Base-by-base conservation (phyloP, 331 rosid species). In the Arachis monticola region DNA sequence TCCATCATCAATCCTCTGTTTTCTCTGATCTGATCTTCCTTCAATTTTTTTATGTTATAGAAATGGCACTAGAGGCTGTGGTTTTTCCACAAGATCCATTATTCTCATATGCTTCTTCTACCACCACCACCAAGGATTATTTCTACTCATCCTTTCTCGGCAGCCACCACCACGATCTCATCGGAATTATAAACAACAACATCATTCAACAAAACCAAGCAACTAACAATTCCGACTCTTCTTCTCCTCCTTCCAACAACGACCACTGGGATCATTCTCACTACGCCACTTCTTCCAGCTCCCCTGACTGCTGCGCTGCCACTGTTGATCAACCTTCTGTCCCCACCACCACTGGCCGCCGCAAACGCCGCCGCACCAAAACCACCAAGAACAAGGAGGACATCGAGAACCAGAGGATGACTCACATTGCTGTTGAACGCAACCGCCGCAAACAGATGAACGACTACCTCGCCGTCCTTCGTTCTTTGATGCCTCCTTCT, bases 391-490 rank as follows among this genome's bases (percentile, higher is more conserved):
- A 93, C 86, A 84, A 81, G 38, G 96, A 91, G 51, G 98, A 91
- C 67, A 87, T 93, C 17, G 98, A 93, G 84, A 93, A 88, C 79
- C 97, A 93, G 82, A 85, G 97, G 85, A 93, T 91, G 93, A 91
- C 98, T 10, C 98, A 93, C 87, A 93, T 93, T 88, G 87, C 92
- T 0, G 96, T 93, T 1, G 98, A 93, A 85, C 90, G 98, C 74
- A 91, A 93, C 65, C 90, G 98, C 31, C 84, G 98, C n/a, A 89
- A 88, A 58, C 97, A 89, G 79, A 93, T 93, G 98, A 93, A 93
- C 35, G 93, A 93, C 42, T 93, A 93, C 81, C 89, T 93, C 0
- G 77, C 92, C 3, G 80, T 88, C 12, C 96, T 91, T 75, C 84
- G 91, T 8, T 88, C 98, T 5, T 76, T 91, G 83, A 91, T 93